Conservation (phyloP, 2,329 filamentous ascomycete species). For the Colletotrichum lupini region DNA sequence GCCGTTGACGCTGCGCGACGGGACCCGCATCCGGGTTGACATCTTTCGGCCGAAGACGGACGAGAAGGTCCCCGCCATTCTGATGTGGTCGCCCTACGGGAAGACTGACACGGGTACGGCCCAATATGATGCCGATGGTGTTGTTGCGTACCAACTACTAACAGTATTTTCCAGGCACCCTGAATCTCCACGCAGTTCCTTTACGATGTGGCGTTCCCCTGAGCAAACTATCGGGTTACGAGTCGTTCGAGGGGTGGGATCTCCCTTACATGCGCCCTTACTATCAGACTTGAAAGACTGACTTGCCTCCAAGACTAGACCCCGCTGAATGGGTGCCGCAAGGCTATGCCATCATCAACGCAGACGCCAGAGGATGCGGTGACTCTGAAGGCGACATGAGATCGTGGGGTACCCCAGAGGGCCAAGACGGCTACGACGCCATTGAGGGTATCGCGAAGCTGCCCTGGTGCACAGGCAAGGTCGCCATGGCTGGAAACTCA, state of each 20-base stretch:
- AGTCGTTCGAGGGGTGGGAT: conserved; percentile 18
- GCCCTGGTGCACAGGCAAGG: conserved; percentile 9
- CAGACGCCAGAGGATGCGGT: not conserved
- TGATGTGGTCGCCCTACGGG: conserved; percentile 22
- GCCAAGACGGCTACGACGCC: conserved; percentile 18
- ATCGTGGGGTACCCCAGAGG: conserved; percentile 5
- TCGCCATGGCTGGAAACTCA: conserved; percentile 7
- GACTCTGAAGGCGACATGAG: conserved; percentile 15
- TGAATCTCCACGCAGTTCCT: conserved; percentile 6
- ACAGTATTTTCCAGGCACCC: not conserved
- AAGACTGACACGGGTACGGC: not conserved
- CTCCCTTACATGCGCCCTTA: too few species aligned
- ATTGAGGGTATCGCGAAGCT: conserved; percentile 20
- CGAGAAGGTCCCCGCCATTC: conserved; percentile 6
- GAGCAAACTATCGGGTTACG: conserved; percentile 4
- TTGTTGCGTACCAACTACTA: not conserved
- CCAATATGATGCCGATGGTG: not conserved
- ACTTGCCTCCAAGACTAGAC: not conserved
- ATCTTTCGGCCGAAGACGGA: conserved; percentile 17
- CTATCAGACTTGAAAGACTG: not conserved
- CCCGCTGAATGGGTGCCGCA: conserved; percentile 10
- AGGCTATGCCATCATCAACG: conserved; percentile 19
- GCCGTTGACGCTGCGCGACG: conserved; percentile 2
- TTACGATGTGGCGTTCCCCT: not conserved
- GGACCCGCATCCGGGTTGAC: conserved; percentile 13